phyloP scores from a whole-genome alignment of 2,329 filamentous ascomycete genomes.

The Colletotrichum limetticola region DNA sequence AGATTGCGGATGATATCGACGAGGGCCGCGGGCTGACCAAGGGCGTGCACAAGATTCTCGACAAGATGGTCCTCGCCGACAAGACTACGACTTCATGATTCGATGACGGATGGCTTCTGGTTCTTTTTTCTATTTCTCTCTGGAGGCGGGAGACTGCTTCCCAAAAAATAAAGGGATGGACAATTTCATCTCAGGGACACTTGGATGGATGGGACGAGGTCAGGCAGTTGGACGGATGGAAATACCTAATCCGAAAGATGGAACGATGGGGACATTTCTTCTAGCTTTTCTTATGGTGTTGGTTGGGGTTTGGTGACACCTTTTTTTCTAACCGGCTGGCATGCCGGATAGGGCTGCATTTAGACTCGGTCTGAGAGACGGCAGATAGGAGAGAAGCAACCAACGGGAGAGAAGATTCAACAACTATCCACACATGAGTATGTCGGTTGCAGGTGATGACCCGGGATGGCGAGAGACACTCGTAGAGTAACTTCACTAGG shows the following conservation, averaged over 20 bases:
- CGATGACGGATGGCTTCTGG: not conserved
- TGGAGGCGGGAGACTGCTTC: not conserved
- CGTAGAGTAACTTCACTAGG: no score
- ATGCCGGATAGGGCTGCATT: not conserved
- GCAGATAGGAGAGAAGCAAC: not conserved
- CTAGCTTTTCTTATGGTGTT: not conserved
- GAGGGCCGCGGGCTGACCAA: conserved; percentile 64
- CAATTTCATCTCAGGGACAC: not conserved
- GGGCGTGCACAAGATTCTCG: conserved; percentile 74
- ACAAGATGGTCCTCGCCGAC: conserved; percentile 64
- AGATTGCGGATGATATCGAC: conserved; percentile 73
- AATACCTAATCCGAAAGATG: not conserved
- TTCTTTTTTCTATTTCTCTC: not conserved
- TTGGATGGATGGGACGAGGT: not conserved
- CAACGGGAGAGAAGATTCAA: no score
- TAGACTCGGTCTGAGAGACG: not conserved
- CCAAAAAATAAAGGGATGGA: not conserved
- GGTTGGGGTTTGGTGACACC: not conserved
- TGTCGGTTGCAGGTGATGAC: no score
- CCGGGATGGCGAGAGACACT: no score
- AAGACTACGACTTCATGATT: not conserved
- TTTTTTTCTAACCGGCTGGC: not conserved
- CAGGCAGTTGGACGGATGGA: not conserved
- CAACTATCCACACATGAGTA: no score
- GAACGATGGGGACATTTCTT: not conserved